Evolutionary conservation across 352 stramenopile species (phyloP).

Genomic region (Elongisporangium undulatum): DNA sequence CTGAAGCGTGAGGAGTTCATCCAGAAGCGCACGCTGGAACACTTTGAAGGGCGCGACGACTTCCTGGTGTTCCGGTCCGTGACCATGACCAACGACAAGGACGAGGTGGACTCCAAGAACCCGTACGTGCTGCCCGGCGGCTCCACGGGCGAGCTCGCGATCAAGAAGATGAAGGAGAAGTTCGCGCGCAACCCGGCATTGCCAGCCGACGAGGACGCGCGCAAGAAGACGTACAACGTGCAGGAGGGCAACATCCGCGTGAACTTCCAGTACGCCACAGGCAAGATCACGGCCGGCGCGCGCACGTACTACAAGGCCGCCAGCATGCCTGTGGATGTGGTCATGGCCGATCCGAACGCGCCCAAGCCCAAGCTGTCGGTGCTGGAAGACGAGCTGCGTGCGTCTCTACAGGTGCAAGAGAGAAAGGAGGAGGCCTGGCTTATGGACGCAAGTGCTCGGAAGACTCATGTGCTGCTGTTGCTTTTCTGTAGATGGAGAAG

Average conservation of each 20-base stretch:
- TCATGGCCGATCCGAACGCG: conserved; percentile 63
- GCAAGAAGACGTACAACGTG: conserved; percentile 90
- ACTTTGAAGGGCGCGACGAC: conserved; percentile 85
- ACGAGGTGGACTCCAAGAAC: conserved; percentile 75
- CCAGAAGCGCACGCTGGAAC: conserved; percentile 83
- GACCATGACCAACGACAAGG: conserved; percentile 67
- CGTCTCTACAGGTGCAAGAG: conserved; percentile 57
- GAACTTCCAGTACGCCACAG: conserved; percentile 90
- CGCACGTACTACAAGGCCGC: conserved; percentile 79
- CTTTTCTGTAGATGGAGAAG: conserved; percentile 67
- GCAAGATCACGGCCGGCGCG: conserved; percentile 86
- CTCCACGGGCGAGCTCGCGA: conserved; percentile 66
- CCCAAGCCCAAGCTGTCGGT: conserved; percentile 68
- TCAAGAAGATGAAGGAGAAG: conserved; percentile 94
- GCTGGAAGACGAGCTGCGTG: conserved; percentile 66
- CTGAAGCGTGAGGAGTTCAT: conserved; percentile 85
- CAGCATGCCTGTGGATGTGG: conserved; percentile 61
- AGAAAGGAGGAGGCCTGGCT: neutral
- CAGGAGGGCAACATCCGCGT: conserved; percentile 87
- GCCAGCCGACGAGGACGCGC: conserved; percentile 72
- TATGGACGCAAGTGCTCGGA: neutral
- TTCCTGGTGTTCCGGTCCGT: conserved; percentile 82
- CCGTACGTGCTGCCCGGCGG: conserved; percentile 73
- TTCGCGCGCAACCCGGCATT: conserved; percentile 63
- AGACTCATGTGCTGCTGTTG: neutral